These are phyloP conservation scores for Chlorella variabilis DNA, from an alignment of 163 green algal genomes.

Conservation along the genomic window DNA sequence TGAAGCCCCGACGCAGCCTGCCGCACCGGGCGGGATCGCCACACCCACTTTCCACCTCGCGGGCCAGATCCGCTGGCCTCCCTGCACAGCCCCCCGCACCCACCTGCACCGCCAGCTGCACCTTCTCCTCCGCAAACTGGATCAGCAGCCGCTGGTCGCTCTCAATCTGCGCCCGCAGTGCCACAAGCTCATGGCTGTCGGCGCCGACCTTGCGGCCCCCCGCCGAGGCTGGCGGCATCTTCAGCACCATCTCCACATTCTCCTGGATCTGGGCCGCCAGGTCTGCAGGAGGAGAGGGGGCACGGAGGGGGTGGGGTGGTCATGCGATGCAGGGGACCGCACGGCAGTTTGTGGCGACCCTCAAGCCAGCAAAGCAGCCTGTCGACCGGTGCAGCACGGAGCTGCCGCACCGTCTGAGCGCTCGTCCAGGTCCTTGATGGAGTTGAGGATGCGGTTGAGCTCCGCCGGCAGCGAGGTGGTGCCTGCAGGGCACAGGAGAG, in stretches of 20 bases:
- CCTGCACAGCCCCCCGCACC: background rate
- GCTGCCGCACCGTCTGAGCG: slow-evolving; percentile 42
- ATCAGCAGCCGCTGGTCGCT: slow-evolving; percentile 63
- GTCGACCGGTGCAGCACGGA: background rate
- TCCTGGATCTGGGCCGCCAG: slow-evolving; percentile 50
- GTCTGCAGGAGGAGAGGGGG: slow-evolving; percentile 31
- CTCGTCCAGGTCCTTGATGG: slow-evolving; percentile 57
- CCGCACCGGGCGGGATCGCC: background rate
- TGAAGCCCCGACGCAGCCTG: too few species aligned
- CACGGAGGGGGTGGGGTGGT: background rate
- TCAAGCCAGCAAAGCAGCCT: background rate
- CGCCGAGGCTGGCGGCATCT: slow-evolving; percentile 9
- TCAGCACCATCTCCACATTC: slow-evolving; percentile 42
- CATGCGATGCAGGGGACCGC: background rate
- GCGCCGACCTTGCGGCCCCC: background rate
- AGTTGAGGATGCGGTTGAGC: slow-evolving; percentile 54
- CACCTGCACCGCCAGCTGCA: slow-evolving; percentile 52
- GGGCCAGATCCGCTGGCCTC: too few species aligned
- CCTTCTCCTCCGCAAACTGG: slow-evolving; percentile 70
- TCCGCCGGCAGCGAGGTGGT: slow-evolving; percentile 47
- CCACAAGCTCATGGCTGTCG: slow-evolving; percentile 40
- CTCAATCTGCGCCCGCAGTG: slow-evolving; percentile 54
- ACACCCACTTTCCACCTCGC: too few species aligned
- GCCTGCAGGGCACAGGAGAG: slow-evolving; percentile 15
- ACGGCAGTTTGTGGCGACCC: background rate